A percentile compares a stretch with the other conserved stretches of the same genome.
Conservation (phyloP, 352 stramenopile species). For the Aphanomyces astaci region DNA sequence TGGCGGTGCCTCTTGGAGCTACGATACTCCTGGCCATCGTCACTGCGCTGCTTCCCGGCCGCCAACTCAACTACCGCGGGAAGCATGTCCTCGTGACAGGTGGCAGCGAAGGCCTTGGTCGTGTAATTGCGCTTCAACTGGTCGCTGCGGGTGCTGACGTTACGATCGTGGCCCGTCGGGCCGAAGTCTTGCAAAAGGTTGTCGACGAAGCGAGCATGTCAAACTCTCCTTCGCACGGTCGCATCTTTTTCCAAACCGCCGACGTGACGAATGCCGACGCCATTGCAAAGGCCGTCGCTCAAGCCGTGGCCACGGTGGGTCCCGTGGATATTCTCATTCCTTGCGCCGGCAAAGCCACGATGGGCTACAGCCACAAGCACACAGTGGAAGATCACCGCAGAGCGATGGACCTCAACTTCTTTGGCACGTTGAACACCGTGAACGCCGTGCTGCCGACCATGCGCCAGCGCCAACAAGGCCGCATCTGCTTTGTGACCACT, state of each 20-base stretch:
- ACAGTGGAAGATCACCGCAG: constrained; percentile 1
- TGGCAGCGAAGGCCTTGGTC: constrained; percentile 23
- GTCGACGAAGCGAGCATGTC: constrained; percentile 6
- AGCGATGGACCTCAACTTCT: constrained; percentile 26
- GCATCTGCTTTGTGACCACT: constrained; percentile 10
- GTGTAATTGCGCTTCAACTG: constrained; percentile 6
- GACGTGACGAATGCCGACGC: not conserved
- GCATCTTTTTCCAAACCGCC: constrained; percentile 16
- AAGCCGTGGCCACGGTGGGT: not conserved
- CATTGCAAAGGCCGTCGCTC: not conserved
- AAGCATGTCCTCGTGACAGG: constrained; percentile 25
- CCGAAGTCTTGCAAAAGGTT: constrained; percentile 9
- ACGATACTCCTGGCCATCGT: not conserved
- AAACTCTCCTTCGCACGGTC: not conserved
- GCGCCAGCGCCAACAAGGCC: not conserved
- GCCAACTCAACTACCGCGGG: constrained; percentile 12
- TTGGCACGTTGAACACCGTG: constrained; percentile 19
- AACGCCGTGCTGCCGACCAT: constrained; percentile 11
- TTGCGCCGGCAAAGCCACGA: constrained; percentile 9
- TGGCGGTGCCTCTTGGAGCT: constrained; percentile 1
- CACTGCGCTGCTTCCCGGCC: not conserved
- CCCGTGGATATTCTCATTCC: constrained; percentile 14
- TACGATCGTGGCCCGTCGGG: constrained; percentile 21
- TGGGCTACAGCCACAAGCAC: not conserved
- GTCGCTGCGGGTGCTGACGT: constrained; percentile 15